These are phyloP conservation scores for Sugiyamaella mastotermitis DNA, from an alignment of 805 yeast genomes.

Conservation along the genomic window DNA sequence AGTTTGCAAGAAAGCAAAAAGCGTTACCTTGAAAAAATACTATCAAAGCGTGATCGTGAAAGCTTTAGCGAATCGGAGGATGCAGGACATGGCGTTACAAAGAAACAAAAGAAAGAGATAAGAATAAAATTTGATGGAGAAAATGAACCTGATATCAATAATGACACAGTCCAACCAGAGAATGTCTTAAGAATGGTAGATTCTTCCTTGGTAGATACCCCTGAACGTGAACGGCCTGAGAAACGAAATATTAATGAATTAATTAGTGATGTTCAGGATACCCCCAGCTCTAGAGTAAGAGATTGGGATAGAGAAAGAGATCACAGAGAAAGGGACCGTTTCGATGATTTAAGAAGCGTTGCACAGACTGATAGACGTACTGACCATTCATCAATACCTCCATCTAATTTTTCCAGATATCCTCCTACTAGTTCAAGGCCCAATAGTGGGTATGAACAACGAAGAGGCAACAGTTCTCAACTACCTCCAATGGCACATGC, in stretches of 20 bases:
- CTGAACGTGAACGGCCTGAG: too few species aligned
- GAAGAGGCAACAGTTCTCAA: background rate
- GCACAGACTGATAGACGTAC: too few species aligned
- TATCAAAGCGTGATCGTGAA: slow-evolving; percentile 15
- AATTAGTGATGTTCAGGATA: too few species aligned
- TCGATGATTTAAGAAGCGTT: too few species aligned
- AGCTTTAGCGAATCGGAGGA: slow-evolving; percentile 10
- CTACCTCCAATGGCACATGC: background rate
- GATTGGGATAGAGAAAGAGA: too few species aligned
- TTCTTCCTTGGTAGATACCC: slow-evolving; percentile 31
- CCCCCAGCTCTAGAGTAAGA: too few species aligned
- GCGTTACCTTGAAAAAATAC: slow-evolving; percentile 7
- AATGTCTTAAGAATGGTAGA: slow-evolving; percentile 33
- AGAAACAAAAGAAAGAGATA: slow-evolving; percentile 15
- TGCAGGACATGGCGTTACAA: slow-evolving; percentile 9
- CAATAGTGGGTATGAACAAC: too few species aligned
- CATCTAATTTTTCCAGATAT: too few species aligned
- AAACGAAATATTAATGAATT: too few species aligned
- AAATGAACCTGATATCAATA: slow-evolving; percentile 20
- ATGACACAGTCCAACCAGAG: slow-evolving; percentile 26
- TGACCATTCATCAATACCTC: too few species aligned
- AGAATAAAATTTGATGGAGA: slow-evolving; percentile 18
- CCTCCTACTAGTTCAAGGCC: too few species aligned
- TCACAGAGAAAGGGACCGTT: too few species aligned
- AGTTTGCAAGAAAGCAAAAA: slow-evolving; percentile 7